phyloP scores from a whole-genome alignment of 2,329 filamentous ascomycete species.

The Zasmidium citrigriseum region DNA sequence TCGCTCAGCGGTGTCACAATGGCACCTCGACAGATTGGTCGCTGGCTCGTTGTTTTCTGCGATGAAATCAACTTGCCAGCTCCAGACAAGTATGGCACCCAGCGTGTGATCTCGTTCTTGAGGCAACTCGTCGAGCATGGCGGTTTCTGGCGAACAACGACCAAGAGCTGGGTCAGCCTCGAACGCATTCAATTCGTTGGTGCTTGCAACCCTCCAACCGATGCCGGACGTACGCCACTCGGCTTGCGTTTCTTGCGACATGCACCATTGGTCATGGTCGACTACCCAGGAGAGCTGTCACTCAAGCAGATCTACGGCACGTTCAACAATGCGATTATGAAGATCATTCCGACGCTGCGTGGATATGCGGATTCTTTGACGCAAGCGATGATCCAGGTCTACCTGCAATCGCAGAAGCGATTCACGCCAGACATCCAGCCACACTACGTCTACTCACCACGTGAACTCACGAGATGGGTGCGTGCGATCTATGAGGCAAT shows the following conservation, averaged over 20 bases:
- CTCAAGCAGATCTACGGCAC: constrained; percentile 97
- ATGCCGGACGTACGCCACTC: constrained; percentile 93
- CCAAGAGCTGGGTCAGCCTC: constrained; percentile 96
- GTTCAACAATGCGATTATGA: constrained; percentile 93
- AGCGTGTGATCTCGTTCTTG: constrained; percentile 95
- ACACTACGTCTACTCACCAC: constrained; percentile 98
- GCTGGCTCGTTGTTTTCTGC: constrained; percentile 98
- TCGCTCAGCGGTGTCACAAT: constrained; percentile 94
- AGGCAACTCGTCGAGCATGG: constrained; percentile 98
- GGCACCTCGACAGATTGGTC: constrained; percentile 91
- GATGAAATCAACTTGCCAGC: constrained; percentile 99
- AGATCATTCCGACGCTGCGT: constrained; percentile 92
- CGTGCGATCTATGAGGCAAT: constrained; percentile 97
- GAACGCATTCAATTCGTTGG: constrained; percentile 99
- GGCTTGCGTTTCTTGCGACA: constrained; percentile 92
- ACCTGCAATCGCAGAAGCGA: constrained; percentile 86
- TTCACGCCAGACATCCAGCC: constrained; percentile 98
- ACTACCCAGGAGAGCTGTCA: constrained; percentile 94
- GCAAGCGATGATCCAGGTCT: constrained; percentile 96
- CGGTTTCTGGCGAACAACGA: constrained; percentile 96
- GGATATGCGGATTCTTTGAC: constrained; percentile 94
- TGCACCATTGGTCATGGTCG: constrained; percentile 98
- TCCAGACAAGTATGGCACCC: constrained; percentile 95
- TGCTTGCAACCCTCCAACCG: constrained; percentile 96
- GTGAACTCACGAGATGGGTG: constrained; percentile 97